These are phyloP conservation scores for Metschnikowia aberdeeniae DNA, from an alignment of 805 yeast species.

Conservation along the genomic window DNA sequence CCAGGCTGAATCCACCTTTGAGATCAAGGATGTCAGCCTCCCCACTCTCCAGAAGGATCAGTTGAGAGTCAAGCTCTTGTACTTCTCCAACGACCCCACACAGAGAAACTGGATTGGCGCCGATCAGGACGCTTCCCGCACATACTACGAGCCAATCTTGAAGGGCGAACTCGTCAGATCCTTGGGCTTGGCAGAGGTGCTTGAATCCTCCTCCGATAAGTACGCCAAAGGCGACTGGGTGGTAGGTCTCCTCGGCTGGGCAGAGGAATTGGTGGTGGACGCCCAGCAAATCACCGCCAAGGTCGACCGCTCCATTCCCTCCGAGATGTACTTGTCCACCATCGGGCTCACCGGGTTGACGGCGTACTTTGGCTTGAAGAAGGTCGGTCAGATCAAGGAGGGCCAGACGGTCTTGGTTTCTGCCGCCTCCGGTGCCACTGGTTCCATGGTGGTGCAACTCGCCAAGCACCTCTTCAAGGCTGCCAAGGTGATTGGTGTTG, in stretches of 20 bases:
- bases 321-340: slow-evolving; percentile 43
- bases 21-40: slow-evolving; percentile 14
- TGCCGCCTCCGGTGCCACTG: slow-evolving; percentile 75
- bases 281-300: slow-evolving; percentile 24
- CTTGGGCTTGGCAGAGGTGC: slow-evolving; percentile 46
- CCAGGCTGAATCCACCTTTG: slow-evolving; percentile 28
- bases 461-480: slow-evolving; percentile 53
- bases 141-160: slow-evolving; percentile 35
- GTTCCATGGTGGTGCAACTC: slow-evolving; percentile 53
- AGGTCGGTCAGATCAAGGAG: slow-evolving; percentile 44
- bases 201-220: slow-evolving; percentile 41
- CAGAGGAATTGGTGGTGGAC: slow-evolving; percentile 39
- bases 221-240: slow-evolving; percentile 44
- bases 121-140: slow-evolving; percentile 24
- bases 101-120: slow-evolving; percentile 55
- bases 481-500: slow-evolving; percentile 54
- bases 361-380: slow-evolving; percentile 53
- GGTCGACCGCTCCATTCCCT: slow-evolving; percentile 29
- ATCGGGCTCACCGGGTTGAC: slow-evolving; percentile 59
- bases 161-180: slow-evolving; percentile 45
- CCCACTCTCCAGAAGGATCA: slow-evolving; percentile 32
- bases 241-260: slow-evolving; percentile 42
- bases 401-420: slow-evolving; percentile 50
- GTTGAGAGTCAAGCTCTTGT: slow-evolving; percentile 40
- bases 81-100: slow-evolving; percentile 58